Evolutionary conservation across 208 protist genomes (phyloP).

Genomic region (Leishmania amazonensis): DNA sequence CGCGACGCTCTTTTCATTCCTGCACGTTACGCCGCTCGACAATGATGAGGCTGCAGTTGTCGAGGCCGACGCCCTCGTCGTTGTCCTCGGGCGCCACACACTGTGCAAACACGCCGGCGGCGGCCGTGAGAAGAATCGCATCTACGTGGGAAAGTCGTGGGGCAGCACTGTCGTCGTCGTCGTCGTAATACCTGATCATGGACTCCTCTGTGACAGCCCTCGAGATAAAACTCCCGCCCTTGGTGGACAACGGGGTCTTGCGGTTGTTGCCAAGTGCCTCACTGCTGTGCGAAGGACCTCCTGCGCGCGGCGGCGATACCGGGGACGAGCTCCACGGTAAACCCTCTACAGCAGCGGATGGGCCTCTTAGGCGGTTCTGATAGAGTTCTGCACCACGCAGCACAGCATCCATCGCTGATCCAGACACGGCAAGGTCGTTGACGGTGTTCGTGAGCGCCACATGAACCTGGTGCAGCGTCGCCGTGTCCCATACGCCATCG

Average conservation of each 20-base stretch:
- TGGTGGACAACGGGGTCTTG: background rate
- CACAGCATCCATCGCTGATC: conserved; percentile 53
- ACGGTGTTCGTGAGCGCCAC: conserved; percentile 68
- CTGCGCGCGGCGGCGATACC: background rate
- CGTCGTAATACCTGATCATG: conserved; percentile 16
- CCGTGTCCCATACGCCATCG: conserved; percentile 86
- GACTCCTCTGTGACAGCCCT: conserved; percentile 10
- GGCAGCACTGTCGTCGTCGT: conserved; percentile 1
- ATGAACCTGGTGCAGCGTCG: conserved; percentile 77
- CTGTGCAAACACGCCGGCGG: conserved; percentile 74
- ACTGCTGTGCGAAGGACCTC: background rate
- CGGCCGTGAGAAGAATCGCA: conserved; percentile 54
- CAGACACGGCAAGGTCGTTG: conserved; percentile 67
- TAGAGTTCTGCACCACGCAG: conserved; percentile 49
- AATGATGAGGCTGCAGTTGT: conserved; percentile 80
- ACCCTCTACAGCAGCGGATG: background rate
- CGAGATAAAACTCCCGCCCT: background rate
- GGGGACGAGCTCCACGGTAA: conserved; percentile 4
- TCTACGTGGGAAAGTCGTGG: conserved; percentile 37
- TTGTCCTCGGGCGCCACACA: conserved; percentile 75
- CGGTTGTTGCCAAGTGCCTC: background rate
- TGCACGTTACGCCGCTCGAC: conserved; percentile 54
- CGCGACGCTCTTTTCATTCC: conserved; percentile 2
- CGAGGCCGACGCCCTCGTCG: conserved; percentile 75
- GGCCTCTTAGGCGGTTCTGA: conserved; percentile 31